Percentiles rank a stretch among this genome's conserved stretches.
phyloP scores from a whole-genome alignment of 179 eudicot genomes.

The Vitellaria paradoxa region DNA sequence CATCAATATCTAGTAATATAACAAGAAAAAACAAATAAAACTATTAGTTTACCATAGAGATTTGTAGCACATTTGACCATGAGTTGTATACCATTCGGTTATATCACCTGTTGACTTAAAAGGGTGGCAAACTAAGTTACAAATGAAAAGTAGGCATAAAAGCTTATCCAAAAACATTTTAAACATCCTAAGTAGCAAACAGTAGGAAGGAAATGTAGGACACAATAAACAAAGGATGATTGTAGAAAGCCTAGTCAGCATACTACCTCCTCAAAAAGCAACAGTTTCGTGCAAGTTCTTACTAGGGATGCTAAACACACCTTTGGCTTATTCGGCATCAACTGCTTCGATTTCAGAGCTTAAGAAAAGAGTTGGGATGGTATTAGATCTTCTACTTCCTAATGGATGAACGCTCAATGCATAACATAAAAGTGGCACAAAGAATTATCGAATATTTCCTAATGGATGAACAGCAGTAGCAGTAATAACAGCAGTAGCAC shows the following conservation, averaged over 20 bases:
- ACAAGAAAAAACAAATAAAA: too few species aligned
- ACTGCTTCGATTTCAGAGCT: slow-evolving; percentile 81
- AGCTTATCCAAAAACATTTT: too few species aligned
- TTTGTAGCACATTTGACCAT: too few species aligned
- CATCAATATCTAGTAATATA: too few species aligned
- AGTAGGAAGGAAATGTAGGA: slow-evolving; percentile 33
- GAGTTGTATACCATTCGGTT: too few species aligned
- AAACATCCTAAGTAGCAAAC: slow-evolving; percentile 32
- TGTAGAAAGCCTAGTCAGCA: slow-evolving; percentile 78
- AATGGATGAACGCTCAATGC: slow-evolving; percentile 42
- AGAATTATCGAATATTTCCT: slow-evolving; percentile 80
- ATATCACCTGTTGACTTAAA: too few species aligned
- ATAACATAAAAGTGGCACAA: slow-evolving; percentile 81
- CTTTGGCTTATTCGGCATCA: slow-evolving; percentile 64
- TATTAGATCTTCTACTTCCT: slow-evolving; percentile 79
- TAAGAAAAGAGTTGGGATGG: slow-evolving; percentile 91
- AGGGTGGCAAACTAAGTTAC: too few species aligned
- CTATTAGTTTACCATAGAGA: too few species aligned
- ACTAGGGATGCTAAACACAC: slow-evolving; percentile 58
- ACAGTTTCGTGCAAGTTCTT: slow-evolving; percentile 79
- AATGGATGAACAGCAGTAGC: slow-evolving; percentile 52
- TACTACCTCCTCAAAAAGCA: slow-evolving; percentile 77
- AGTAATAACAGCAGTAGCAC: slow-evolving; percentile 30
- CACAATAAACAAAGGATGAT: slow-evolving; percentile 79
- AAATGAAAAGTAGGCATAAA: too few species aligned